Base-by-base conservation (phyloP, 768 basidiomycete species). In the Paxillus rubicundulus region DNA sequence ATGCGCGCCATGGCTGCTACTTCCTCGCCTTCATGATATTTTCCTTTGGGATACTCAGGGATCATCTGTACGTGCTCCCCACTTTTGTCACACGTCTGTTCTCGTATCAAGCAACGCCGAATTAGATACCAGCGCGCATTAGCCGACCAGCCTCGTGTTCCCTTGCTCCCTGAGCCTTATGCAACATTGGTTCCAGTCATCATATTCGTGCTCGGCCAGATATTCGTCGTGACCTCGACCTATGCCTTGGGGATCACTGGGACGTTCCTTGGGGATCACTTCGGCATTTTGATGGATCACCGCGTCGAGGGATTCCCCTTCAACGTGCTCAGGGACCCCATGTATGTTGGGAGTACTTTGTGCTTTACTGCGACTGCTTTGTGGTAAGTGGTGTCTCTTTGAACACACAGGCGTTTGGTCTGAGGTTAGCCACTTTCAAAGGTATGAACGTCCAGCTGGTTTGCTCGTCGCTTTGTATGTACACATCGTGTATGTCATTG, bases 231-330 rank as follows among this genome's bases (percentile, higher is more conserved):
- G 42, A 86, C 84, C 12, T 92, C 90, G 28, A 97, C 93, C 5
- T 97, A 85, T 82, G 85, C 89, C 0, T 73, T 99, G 5, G 96
- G 96, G 2, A 73, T 98, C 61, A 98, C 96, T 2, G 96, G 95
- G 34, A 97, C 93, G 2, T 97, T 94, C 76, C 76, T 92, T 42
- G 89, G 74, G 1, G 89, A 89, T 65, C 91, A 91, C 65, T 91
- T 92, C 58, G 90, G 88, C 4, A 89, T 92, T 54, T 71, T 90
- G 57, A 93, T 88, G 92, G 85, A 92, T 62, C 77, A 86, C 54
- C 78, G 90, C 47, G 94, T 98, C n/a, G 87, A 93, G 63, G 87
- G 89, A 67, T 99, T 99, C 77, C 96, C 96, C 0, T 99, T 98
- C 79, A 96, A 96, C 66, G 80, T 97, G 43, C 77, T 95, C 38